Conservation (phyloP, 192 early-diverging fungal species). For the Umbelopsis sp. region DNA sequence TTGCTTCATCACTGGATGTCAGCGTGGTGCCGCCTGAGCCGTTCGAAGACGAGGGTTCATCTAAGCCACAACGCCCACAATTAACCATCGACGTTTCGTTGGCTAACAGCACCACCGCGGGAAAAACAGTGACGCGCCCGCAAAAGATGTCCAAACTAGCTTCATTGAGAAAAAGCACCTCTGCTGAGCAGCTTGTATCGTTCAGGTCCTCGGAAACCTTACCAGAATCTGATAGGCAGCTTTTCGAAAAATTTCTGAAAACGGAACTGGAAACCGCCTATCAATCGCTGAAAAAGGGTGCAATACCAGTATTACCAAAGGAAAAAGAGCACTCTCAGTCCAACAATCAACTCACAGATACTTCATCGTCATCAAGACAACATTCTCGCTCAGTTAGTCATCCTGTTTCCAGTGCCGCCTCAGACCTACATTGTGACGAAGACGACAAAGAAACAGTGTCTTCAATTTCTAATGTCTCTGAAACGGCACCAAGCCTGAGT, state of each 20-base stretch:
- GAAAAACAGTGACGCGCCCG: too few species aligned
- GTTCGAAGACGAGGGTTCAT: neutral
- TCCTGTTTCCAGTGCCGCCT: neutral
- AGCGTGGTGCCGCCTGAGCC: constrained; percentile 11
- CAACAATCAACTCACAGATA: neutral
- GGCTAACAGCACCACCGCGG: neutral
- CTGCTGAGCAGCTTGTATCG: neutral
- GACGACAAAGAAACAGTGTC: constrained; percentile 15
- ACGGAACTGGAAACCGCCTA: neutral
- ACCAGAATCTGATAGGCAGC: neutral
- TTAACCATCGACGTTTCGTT: constrained; percentile 13
- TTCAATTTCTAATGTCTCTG: constrained; percentile 20
- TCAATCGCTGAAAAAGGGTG: neutral
- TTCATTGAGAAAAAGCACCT: constrained; percentile 2
- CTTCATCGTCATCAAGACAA: neutral
- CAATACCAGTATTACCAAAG: neutral
- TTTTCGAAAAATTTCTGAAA: neutral
- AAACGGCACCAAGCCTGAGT: constrained; percentile 33
- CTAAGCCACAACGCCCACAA: neutral
- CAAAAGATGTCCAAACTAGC: neutral
- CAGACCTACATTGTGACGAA: constrained; percentile 5
- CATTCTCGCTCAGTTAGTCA: neutral
- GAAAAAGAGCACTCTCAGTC: neutral
- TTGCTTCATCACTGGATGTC: constrained; percentile 33
- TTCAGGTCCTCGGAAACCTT: constrained; percentile 10